These are phyloP conservation scores for Aspergillus brasiliensis DNA, from an alignment of 2,329 filamentous ascomycete genomes.

Conservation along the genomic window DNA sequence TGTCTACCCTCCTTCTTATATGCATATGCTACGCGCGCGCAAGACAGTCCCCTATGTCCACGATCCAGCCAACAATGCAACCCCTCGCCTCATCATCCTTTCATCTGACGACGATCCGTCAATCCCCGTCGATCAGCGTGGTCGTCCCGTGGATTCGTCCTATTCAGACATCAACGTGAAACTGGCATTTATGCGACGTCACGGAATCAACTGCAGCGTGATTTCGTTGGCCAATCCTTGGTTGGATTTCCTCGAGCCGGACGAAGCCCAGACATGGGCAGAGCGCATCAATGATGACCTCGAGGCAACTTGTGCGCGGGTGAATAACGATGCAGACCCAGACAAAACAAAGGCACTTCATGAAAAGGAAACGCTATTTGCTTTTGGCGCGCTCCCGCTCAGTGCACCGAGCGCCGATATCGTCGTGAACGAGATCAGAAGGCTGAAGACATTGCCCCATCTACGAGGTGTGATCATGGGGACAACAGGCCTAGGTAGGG, in stretches of 20 bases:
- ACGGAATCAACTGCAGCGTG: slow-evolving; percentile 79
- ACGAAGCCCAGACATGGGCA: slow-evolving; percentile 66
- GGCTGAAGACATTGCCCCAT: slow-evolving; percentile 63
- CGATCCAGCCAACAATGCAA: slow-evolving; percentile 36
- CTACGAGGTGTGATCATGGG: slow-evolving; percentile 87
- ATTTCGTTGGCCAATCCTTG: slow-evolving; percentile 91
- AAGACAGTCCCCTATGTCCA: slow-evolving; percentile 50
- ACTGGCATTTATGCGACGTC: slow-evolving; percentile 82
- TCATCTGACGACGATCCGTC: slow-evolving; percentile 48
- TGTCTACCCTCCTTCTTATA: slow-evolving; percentile 63
- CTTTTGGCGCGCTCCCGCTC: slow-evolving; percentile 80
- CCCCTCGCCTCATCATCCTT: slow-evolving; percentile 50
- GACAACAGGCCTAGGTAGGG: slow-evolving; percentile 76
- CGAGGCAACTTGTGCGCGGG: slow-evolving; percentile 65
- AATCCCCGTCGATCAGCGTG: slow-evolving; percentile 54
- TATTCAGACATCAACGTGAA: slow-evolving; percentile 82
- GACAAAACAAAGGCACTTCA: slow-evolving; percentile 21
- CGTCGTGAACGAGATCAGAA: slow-evolving; percentile 61
- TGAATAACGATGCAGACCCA: slow-evolving; percentile 30
- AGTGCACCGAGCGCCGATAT: slow-evolving; percentile 66
- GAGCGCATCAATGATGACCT: slow-evolving; percentile 75
- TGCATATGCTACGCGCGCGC: slow-evolving; percentile 59
- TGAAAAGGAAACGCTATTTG: slow-evolving; percentile 71
- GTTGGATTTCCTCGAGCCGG: slow-evolving; percentile 75
- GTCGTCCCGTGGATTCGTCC: slow-evolving; percentile 78